Evolutionary conservation across 2,329 filamentous ascomycete species (phyloP).

Genomic region (Venturia carpophila): DNA sequence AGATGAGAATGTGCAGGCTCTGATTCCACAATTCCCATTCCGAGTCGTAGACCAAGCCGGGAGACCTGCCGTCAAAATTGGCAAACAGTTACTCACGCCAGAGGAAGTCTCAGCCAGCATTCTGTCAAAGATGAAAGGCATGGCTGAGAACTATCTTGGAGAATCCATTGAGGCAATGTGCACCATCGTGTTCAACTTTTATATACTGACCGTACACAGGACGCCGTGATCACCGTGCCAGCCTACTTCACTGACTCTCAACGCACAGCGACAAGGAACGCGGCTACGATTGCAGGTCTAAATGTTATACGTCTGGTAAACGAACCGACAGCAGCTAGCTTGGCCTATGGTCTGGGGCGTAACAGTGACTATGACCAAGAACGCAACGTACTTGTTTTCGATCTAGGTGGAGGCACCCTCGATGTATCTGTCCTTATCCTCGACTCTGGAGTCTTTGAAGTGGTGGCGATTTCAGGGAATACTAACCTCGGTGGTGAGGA

Average conservation of each 20-base stretch:
- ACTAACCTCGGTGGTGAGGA: constrained; percentile 14
- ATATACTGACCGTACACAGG: neutral
- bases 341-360: constrained; percentile 13
- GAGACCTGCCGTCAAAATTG: constrained; percentile 9
- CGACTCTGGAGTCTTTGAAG: constrained; percentile 17
- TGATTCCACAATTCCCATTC: constrained; percentile 18
- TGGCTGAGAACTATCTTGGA: constrained; percentile 18
- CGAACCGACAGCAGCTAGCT: constrained; percentile 15
- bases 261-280: constrained; percentile 14
- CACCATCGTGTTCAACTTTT: neutral
- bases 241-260: constrained; percentile 17
- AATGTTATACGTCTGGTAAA: constrained; percentile 12
- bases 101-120: constrained; percentile 18
- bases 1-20: constrained; percentile 36
- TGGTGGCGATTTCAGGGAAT: constrained; percentile 9
- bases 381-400: constrained; percentile 11
- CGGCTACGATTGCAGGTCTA: constrained; percentile 11
- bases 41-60: constrained; percentile 15
- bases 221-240: constrained; percentile 17
- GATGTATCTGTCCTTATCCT: constrained; percentile 13
- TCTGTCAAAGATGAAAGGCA: constrained; percentile 16
- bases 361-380: neutral
- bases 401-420: constrained; percentile 14
- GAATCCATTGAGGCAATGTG: neutral
- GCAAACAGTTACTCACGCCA: constrained; percentile 7